phyloP scores from a whole-genome alignment of 495 filamentous ascomycete species.

The Aspergillus bertholletiae region DNA sequence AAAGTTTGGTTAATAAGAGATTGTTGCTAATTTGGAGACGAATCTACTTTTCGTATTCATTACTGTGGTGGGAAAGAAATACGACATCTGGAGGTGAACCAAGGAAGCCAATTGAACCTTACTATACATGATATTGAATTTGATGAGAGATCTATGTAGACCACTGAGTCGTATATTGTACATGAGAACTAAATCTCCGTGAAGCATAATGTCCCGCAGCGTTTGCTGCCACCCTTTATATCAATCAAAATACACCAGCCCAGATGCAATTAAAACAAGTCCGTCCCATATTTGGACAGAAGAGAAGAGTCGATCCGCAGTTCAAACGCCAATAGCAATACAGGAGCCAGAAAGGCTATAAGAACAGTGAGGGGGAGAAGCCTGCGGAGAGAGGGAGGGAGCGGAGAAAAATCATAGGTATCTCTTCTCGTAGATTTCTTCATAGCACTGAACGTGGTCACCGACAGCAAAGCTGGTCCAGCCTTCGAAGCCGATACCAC shows the following conservation, averaged over 20 bases:
- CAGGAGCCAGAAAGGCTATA: conserved; percentile 11
- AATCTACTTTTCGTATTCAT: too few relatives aligned
- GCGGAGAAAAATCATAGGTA: conserved; percentile 26
- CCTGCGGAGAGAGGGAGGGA: not conserved
- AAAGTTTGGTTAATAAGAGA: too few relatives aligned
- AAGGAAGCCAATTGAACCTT: too few relatives aligned
- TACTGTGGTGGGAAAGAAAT: too few relatives aligned
- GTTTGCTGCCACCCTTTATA: not conserved
- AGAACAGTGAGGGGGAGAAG: not conserved
- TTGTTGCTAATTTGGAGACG: too few relatives aligned
- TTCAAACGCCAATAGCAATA: conserved; percentile 20
- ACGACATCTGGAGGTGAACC: too few relatives aligned
- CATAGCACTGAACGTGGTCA: conserved; percentile 83
- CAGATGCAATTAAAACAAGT: conserved; percentile 1
- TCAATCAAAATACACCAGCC: not conserved
- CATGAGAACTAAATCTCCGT: not conserved
- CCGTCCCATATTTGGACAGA: not conserved
- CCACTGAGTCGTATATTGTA: conserved; percentile 4
- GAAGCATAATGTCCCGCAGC: not conserved
- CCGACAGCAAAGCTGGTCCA: conserved; percentile 77
- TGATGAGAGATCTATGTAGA: conserved; percentile 2
- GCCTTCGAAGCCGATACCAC: conserved; percentile 79
- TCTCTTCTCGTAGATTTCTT: conserved; percentile 72
- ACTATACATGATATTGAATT: not conserved
- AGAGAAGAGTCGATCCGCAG: not conserved